A percentile compares a stretch with the other conserved stretches of the same genome.
These are phyloP conservation scores for Circinella minor DNA, from an alignment of 371 early-diverging fungal genomes.

Conservation along the genomic window DNA sequence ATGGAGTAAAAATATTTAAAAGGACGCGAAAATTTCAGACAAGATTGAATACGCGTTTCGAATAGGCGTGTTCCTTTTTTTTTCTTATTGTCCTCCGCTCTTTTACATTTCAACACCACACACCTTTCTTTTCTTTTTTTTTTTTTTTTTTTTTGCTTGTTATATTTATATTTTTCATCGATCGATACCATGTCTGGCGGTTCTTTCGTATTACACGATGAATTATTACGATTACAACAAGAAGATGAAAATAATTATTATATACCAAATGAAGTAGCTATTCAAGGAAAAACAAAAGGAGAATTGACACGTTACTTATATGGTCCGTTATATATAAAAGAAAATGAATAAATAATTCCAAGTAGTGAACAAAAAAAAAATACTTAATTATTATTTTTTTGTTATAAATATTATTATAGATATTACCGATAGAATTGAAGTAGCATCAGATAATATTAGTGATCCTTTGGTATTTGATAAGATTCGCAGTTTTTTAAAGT, in stretches of 20 bases:
- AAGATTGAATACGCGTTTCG: no score
- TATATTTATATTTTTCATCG: background rate
- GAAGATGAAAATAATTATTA: slow-evolving; percentile 50
- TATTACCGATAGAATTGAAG: slow-evolving; percentile 67
- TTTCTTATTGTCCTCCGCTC: slow-evolving; percentile 6
- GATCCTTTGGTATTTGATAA: slow-evolving; percentile 62
- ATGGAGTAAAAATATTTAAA: no score
- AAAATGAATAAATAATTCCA: no score
- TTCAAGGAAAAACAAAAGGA: slow-evolving; percentile 61
- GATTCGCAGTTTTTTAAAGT: slow-evolving; percentile 77
- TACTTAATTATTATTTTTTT: no score
- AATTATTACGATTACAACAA: slow-evolving; percentile 73
- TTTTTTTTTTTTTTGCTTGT: background rate
- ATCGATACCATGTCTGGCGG: slow-evolving; percentile 8
- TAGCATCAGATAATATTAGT: slow-evolving; percentile 59
- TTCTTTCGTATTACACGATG: slow-evolving; percentile 70
- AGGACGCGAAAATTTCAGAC: no score
- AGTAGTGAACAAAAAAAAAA: no score
- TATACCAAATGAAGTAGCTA: slow-evolving; percentile 62
- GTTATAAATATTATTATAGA: slow-evolving; percentile 44
- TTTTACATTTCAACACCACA: no score
- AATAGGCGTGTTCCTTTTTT: background rate
- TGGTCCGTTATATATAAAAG: slow-evolving; percentile 22
- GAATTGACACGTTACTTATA: slow-evolving; percentile 58
- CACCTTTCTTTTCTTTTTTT: no score